Base-by-base conservation (phyloP, 1,284 basidiomycete genomes). In the Phellinidium pouzarii region DNA sequence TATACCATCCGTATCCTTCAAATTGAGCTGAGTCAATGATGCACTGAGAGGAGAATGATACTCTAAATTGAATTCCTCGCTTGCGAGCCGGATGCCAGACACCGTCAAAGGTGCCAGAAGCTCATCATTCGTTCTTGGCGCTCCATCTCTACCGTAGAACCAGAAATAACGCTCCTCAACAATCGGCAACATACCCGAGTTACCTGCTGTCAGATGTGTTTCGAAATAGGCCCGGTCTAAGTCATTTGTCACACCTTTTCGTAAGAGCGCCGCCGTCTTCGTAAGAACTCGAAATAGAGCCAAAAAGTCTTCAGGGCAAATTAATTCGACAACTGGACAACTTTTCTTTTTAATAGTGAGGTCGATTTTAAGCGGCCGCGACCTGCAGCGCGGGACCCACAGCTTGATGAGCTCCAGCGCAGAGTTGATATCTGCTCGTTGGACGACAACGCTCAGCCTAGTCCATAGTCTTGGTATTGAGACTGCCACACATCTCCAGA, bases 371-470 rank as follows among this genome's bases (percentile, higher is more conserved):
- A 50, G 25, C 19, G 48, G 53, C 27, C 43, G 42, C 3, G 36
- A n/a, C 22, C 42, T 50, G 43, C 48, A 46, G n/a, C 53, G 53
- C 11, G 53, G 48, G 23, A 55, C 44, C 53, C 53, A 55, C 20
- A 55, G 43, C 20, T 51, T 55, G 8, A 51, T 22, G 9, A 55
- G 53, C 27, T 55, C 53, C 17, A 55, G 44, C 8, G 43, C 42
- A 1, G 53, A 44, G 14, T 43, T 43, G 34, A 51, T 46, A 3
- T 55, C 44, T 11, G 49, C 43, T 29, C 49, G 36, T 37, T 22
- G 26, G 12, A 42, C 44, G 8, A 46, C 40, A 26, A 55, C 48
- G 14, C 47, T 48, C 11, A 53, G 22, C n/a, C 34, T 26, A n/a
- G 37, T 50, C 53, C 53, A 55, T 22, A 55, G 36, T 6, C 48